Conservation (phyloP, 257 asterid species). For the Galeopsis tetrahit region DNA sequence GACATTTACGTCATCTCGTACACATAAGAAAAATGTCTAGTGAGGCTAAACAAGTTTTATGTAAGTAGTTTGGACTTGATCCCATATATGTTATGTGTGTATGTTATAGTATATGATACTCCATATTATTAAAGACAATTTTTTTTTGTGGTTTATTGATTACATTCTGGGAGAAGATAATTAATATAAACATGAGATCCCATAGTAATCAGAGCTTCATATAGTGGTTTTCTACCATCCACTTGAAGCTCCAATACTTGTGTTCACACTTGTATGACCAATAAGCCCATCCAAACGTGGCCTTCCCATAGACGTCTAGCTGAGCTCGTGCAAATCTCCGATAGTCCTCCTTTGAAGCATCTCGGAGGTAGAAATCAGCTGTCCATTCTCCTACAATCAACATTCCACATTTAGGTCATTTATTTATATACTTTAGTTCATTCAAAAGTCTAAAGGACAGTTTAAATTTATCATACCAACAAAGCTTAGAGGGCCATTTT, state of each 20-base stretch:
- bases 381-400: constrained; percentile 54
- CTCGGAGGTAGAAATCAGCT: constrained; percentile 38
- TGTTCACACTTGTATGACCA: constrained; percentile 56
- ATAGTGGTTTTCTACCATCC: constrained; percentile 49
- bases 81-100: no score
- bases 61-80: no score
- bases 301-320: constrained; percentile 50
- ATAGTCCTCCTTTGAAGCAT: constrained; percentile 39
- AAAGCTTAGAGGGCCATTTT: constrained; percentile 54
- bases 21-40: no score
- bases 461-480: constrained; percentile 40
- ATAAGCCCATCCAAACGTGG: constrained; percentile 61
- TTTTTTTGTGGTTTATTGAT: not conserved
- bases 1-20: no score
- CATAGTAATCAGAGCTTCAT: constrained; percentile 30
- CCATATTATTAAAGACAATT: not conserved
- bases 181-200: constrained; percentile 14
- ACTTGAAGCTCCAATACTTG: constrained; percentile 47
- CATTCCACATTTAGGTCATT: not conserved
- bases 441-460: not conserved
- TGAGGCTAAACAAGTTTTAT: no score
- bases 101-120: no score
- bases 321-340: constrained; percentile 49
- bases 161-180: constrained; percentile 3
- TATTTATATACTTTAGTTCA: not conserved